Conservation (phyloP, 148 eudicot genomes). For the Rhododendron williamsianum region DNA sequence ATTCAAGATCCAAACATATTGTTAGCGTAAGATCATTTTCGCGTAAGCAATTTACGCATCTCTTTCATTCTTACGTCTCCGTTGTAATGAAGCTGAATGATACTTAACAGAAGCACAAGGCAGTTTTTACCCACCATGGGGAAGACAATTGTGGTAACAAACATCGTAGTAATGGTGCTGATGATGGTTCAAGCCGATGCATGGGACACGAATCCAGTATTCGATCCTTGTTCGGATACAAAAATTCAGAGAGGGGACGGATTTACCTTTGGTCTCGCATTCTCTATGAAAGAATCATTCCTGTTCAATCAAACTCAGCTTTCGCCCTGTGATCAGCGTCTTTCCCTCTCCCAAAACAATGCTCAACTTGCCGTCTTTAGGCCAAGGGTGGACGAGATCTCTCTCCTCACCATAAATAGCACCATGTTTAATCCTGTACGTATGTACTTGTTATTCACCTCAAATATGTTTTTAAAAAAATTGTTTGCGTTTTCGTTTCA, state of each 20-base stretch:
- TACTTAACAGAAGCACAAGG: neutral
- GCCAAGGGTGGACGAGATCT: constrained; percentile 76
- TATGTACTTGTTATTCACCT: constrained; percentile 17
- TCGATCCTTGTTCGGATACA: constrained; percentile 67
- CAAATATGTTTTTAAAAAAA: neutral
- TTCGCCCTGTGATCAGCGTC: constrained; percentile 80
- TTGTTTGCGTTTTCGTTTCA: neutral
- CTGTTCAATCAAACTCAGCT: constrained; percentile 56
- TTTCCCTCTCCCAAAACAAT: constrained; percentile 29
- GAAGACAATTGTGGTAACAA: constrained; percentile 4
- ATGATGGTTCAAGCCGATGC: constrained; percentile 23
- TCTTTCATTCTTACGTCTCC: neutral
- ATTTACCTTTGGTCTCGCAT: constrained; percentile 65
- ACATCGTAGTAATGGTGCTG: constrained; percentile 3
- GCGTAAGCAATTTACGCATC: neutral
- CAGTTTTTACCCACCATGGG: neutral
- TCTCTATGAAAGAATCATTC: constrained; percentile 53
- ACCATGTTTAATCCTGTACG: constrained; percentile 49
- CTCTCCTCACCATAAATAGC: constrained; percentile 64
- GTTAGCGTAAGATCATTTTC: neutral
- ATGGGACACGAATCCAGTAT: constrained; percentile 47
- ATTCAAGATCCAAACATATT: neutral
- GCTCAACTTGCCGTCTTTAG: constrained; percentile 65
- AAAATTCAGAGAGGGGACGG: constrained; percentile 60
- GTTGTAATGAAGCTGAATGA: neutral